Base-by-base conservation (phyloP, 768 basidiomycete species). In the Xerocomus spinulosus region DNA sequence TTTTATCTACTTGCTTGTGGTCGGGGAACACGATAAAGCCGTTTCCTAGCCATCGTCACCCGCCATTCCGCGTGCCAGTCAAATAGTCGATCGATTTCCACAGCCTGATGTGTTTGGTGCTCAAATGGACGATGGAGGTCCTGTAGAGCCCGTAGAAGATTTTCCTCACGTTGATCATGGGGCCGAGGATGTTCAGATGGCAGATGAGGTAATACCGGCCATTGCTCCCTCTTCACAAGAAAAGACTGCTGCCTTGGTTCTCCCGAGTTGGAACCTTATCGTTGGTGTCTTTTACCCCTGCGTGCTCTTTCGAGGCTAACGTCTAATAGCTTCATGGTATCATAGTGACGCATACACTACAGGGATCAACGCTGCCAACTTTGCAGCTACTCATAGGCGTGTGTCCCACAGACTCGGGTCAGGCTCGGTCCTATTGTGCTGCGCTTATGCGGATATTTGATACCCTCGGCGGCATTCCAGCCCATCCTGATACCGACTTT, bases 301-400 rank as follows among this genome's bases (percentile, higher is more conserved):
- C 32, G 33, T 20, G 15, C 21, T 32, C 50, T 30, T 32, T 32
- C 24, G 24, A 26, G 40, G 39, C 42, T 56, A 30, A 57, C 15
- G 15, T 44, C 10, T 20, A 12, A 30, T 35, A 88, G 86, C 65
- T 87, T 39, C 79, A 77, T 52, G 73, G 77, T 34, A 70, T 83
- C 24, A 62, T 87, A n/a, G 57, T 87, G 44, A 79, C 76, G 0
- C 86, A 88, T 62, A 68, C 69, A 3, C 61, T 69, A 25, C 67
- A 69, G 1, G 59, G 63, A 15, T 68, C 63, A 6, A 59, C 60
- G 4, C 62, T 70, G 18, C 63, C 72, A 14, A 82, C 82, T 3
- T 67, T 86, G 18, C 82, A 84, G 50, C 53, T 71, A 17, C 71
- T 87, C 21, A 63, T 83, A 42, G 67, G 72, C 26, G 62, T 66